Evolutionary conservation across 768 basidiomycete species (phyloP).

Genomic region (Gautieria morchelliformis): DNA sequence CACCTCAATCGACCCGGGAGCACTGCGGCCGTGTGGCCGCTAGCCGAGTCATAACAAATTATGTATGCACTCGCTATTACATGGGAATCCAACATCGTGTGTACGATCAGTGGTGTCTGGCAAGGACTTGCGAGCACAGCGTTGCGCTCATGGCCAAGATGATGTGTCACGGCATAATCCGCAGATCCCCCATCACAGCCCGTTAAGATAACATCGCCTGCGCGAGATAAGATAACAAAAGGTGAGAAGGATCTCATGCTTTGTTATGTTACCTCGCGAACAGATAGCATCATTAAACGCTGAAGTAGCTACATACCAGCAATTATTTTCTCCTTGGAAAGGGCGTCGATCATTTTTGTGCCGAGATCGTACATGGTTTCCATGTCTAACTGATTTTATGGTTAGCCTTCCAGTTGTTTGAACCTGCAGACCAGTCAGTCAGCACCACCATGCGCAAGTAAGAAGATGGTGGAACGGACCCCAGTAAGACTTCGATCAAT

Average conservation of each 20-base stretch:
- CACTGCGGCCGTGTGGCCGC: too few relatives aligned
- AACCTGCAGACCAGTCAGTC: conserved; percentile 42
- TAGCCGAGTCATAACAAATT: too few relatives aligned
- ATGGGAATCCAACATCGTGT: too few relatives aligned
- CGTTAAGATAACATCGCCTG: conserved; percentile 94
- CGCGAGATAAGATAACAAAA: conserved; percentile 15
- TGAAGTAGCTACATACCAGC: conserved; percentile 15
- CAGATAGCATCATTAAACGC: not conserved
- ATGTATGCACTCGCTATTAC: too few relatives aligned
- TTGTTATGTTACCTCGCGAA: not conserved
- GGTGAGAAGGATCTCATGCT: too few relatives aligned
- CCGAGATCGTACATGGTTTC: conserved; percentile 98
- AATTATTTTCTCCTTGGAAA: conserved; percentile 94
- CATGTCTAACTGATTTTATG: conserved; percentile 98
- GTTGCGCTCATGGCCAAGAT: too few relatives aligned
- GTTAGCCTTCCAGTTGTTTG: conserved; percentile 97
- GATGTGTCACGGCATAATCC: too few relatives aligned
- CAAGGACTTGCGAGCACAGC: too few relatives aligned
- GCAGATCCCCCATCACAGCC: too few relatives aligned
- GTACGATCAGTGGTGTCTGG: too few relatives aligned
- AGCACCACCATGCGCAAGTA: not conserved
- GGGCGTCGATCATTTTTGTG: conserved; percentile 97
- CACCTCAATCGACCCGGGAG: too few relatives aligned
- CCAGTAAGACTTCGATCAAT: conserved; percentile 96
- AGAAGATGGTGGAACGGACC: conserved; percentile 34